Conservation (phyloP, 179 eudicot genomes). For the Amaranthus tricolor region DNA sequence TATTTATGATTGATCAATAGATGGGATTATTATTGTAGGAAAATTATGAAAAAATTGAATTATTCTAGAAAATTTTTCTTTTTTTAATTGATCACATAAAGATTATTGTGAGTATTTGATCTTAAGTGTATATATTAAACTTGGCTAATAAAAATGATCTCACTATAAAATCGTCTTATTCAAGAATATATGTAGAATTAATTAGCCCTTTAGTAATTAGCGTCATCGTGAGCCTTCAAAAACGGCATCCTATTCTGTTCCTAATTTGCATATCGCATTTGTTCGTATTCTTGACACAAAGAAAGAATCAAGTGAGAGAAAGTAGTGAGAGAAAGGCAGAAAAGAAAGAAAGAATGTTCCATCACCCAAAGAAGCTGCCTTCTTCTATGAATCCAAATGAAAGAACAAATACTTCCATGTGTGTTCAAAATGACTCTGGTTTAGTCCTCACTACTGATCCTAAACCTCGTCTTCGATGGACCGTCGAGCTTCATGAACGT, state of each 20-base stretch:
- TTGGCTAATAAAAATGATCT: no score
- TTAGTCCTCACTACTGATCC: constrained; percentile 81
- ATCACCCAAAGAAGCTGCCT: constrained; percentile 67
- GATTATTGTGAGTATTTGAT: no score
- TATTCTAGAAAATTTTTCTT: no score
- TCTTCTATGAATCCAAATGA: constrained; percentile 48
- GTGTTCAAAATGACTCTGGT: constrained; percentile 50
- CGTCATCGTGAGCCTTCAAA: constrained; percentile 17
- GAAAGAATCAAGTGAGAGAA: constrained; percentile 25
- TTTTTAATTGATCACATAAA: no score
- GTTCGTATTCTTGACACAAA: constrained; percentile 28
- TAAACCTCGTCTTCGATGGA: constrained; percentile 92
- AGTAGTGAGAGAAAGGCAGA: constrained; percentile 3
- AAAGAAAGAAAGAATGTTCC: constrained; percentile 61
- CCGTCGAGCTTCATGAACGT: constrained; percentile 81
- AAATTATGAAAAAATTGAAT: no score
- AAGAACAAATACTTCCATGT: constrained; percentile 36
- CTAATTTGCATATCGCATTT: constrained; percentile 34
- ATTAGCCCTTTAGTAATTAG: no score
- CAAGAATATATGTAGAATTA: no score
- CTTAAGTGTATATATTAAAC: no score
- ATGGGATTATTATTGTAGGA: no score
- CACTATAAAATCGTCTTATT: no score
- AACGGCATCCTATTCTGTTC: constrained; percentile 52
- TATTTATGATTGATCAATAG: no score